These are phyloP conservation scores for Rhododendron henanense DNA, from an alignment of 148 eudicot genomes.

Conservation along the genomic window DNA sequence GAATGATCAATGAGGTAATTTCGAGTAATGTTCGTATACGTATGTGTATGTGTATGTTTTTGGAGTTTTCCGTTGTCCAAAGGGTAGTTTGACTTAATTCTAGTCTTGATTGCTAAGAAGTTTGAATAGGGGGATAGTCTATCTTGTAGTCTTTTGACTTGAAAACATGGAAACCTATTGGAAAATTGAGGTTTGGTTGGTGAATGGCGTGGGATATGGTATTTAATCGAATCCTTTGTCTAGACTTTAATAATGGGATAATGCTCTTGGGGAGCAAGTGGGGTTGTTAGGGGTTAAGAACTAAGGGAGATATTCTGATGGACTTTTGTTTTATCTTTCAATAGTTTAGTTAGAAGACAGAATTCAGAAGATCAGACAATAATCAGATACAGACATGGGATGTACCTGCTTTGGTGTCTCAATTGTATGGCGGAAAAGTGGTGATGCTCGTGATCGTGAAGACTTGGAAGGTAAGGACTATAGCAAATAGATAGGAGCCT, in stretches of 20 bases:
- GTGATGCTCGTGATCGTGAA: constrained; percentile 10
- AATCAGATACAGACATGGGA: constrained; percentile 30
- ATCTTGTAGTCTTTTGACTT: not conserved
- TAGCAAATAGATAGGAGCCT: not conserved
- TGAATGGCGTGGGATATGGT: not conserved
- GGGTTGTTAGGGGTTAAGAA: not conserved
- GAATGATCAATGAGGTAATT: not conserved
- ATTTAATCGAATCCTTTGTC: not conserved
- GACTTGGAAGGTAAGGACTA: constrained; percentile 41
- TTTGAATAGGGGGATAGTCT: not conserved
- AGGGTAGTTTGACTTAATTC: not conserved
- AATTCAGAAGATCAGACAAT: constrained; percentile 3
- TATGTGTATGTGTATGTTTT: not conserved
- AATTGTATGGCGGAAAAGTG: constrained; percentile 19
- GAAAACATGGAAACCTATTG: not conserved
- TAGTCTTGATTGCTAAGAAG: not conserved
- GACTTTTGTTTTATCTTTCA: not conserved
- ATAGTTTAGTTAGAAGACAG: not conserved
- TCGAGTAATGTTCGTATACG: not conserved
- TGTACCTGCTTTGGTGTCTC: constrained; percentile 50
- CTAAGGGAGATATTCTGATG: not conserved
- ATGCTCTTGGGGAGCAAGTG: not conserved
- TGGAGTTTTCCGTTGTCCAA: not conserved
- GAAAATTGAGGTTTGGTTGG: not conserved
- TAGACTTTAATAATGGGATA: not conserved